Evolutionary conservation across 2,329 filamentous ascomycete genomes (phyloP).

Genomic region (Trichophyton simii): DNA sequence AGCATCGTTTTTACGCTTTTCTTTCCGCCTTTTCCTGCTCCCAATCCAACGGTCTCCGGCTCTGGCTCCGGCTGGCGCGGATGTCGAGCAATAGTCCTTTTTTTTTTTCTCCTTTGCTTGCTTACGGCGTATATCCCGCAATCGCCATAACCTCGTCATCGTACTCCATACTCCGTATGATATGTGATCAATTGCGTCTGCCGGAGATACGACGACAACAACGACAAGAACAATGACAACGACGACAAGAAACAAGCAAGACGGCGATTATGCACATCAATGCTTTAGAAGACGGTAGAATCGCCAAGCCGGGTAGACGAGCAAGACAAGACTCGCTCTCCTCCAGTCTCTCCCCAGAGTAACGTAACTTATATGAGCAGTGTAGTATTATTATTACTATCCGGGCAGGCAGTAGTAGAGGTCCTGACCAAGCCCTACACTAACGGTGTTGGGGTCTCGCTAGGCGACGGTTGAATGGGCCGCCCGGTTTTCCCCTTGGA

Average conservation of each 20-base stretch:
- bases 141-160: too few relatives aligned
- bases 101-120: too few relatives aligned
- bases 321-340: slow-evolving; percentile 1
- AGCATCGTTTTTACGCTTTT: too few relatives aligned
- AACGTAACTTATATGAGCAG: too few relatives aligned
- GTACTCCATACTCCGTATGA: too few relatives aligned
- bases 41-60: background rate
- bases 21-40: too few relatives aligned
- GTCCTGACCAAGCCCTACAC: background rate
- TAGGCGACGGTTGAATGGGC: background rate
- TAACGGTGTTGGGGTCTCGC: background rate
- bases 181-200: background rate
- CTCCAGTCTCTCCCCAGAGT: background rate
- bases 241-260: too few relatives aligned
- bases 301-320: slow-evolving; percentile 2
- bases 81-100: background rate
- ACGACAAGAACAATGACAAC: too few relatives aligned
- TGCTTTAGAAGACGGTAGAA: background rate
- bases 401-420: too few relatives aligned
- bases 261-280: background rate
- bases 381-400: too few relatives aligned
- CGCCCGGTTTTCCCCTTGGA: background rate
- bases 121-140: background rate
- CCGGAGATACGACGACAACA: background rate
- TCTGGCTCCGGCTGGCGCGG: background rate